A percentile compares a stretch with the other conserved stretches of the same genome.
phyloP scores from a whole-genome alignment of 2,329 filamentous ascomycete species.

The Pyricularia grisea region DNA sequence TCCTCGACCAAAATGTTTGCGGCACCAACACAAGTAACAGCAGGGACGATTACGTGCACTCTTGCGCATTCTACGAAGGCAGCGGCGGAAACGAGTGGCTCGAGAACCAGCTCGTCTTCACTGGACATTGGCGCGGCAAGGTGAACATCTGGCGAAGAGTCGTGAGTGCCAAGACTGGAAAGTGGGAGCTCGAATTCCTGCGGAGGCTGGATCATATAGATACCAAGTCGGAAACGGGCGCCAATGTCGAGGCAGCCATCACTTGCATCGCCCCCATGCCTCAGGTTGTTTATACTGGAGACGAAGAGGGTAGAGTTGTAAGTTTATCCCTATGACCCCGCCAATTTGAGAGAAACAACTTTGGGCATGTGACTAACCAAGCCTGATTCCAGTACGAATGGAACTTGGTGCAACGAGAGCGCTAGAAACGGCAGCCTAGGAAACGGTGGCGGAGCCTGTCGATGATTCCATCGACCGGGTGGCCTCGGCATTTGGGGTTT shows the following conservation, averaged over 20 bases:
- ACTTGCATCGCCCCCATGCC: slow-evolving; percentile 81
- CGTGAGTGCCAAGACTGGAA: slow-evolving; percentile 44
- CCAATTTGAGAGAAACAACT: background rate
- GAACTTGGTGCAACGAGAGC: slow-evolving; percentile 49
- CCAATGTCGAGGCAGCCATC: slow-evolving; percentile 58
- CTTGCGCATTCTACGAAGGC: slow-evolving; percentile 89
- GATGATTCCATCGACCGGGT: background rate
- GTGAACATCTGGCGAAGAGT: slow-evolving; percentile 66
- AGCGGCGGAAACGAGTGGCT: slow-evolving; percentile 85
- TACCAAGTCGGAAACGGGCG: slow-evolving; percentile 48
- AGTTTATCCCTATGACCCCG: slow-evolving; percentile 25
- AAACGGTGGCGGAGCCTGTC: background rate
- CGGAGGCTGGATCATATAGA: slow-evolving; percentile 77
- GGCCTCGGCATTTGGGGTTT: background rate
- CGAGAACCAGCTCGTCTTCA: slow-evolving; percentile 77
- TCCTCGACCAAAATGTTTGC: slow-evolving; percentile 77
- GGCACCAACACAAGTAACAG: slow-evolving; percentile 26
- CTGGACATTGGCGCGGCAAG: slow-evolving; percentile 73
- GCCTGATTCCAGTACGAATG: slow-evolving; percentile 47
- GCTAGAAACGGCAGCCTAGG: slow-evolving; percentile 24
- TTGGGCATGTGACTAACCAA: background rate
- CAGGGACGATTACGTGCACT: slow-evolving; percentile 64
- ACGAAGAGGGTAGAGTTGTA: slow-evolving; percentile 86
- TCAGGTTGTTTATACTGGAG: slow-evolving; percentile 80
- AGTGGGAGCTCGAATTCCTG: slow-evolving; percentile 69